Evolutionary conservation across 2,329 filamentous ascomycete species (phyloP).

Genomic region (Botrytis fabae): DNA sequence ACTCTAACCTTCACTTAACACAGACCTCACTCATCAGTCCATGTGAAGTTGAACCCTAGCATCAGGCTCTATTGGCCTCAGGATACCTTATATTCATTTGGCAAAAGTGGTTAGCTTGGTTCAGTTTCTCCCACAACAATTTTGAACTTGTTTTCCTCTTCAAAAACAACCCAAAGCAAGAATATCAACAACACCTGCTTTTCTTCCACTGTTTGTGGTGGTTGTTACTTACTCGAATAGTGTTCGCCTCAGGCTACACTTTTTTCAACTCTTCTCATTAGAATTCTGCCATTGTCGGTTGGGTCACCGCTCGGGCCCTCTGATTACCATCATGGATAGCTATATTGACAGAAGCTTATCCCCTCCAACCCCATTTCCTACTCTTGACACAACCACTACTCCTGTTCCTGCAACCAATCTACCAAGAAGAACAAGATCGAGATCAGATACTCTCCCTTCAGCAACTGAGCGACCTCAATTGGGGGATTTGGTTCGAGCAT

Average conservation of each 20-base stretch:
- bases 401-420: background rate
- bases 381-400: background rate
- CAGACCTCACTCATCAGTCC: background rate
- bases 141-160: background rate
- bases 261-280: background rate
- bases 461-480: background rate
- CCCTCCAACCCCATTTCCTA: slow-evolving; percentile 7
- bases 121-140: background rate
- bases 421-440: slow-evolving; percentile 7
- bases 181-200: background rate
- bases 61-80: background rate
- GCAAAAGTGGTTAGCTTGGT: background rate
- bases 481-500: background rate
- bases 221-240: background rate
- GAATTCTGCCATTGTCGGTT: slow-evolving; percentile 13
- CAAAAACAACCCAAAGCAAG: background rate
- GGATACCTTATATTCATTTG: background rate
- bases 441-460: background rate
- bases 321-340: slow-evolving; percentile 8
- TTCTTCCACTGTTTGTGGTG: background rate
- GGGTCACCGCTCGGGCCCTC: slow-evolving; percentile 8
- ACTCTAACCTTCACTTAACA: background rate
- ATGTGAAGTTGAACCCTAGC: background rate
- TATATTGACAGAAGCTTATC: background rate
- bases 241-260: background rate